Evolutionary conservation across 257 asterid genomes (phyloP).

Genomic region (Marsdenia floribunda): DNA sequence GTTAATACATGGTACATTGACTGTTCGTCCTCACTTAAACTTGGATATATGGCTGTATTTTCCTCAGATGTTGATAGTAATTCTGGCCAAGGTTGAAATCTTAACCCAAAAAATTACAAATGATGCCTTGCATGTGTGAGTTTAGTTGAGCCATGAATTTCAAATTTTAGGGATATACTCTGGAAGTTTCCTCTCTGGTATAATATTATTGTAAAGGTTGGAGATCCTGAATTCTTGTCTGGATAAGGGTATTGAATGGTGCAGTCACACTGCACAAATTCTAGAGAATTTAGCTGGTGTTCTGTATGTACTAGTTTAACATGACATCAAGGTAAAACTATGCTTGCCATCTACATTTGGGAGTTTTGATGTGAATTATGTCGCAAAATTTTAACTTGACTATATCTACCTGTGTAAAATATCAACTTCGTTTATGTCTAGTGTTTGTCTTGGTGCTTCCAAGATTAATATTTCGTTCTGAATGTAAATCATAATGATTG

Average conservation of each 20-base stretch:
- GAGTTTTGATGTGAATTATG: neutral
- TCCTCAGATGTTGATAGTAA: neutral
- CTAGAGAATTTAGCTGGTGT: neutral
- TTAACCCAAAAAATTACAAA: neutral
- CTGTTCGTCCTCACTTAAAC: neutral
- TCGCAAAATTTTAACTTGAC: neutral
- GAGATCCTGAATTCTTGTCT: neutral
- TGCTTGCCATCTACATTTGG: neutral
- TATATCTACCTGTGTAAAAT: neutral
- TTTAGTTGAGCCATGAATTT: neutral
- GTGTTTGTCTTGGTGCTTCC: neutral
- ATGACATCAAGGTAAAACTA: neutral
- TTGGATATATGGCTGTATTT: neutral
- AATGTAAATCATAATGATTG: neutral
- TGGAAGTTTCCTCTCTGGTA: conserved; percentile 2
- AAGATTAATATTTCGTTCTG: neutral
- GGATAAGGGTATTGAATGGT: neutral
- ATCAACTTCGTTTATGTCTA: neutral
- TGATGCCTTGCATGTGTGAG: neutral
- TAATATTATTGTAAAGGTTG: neutral
- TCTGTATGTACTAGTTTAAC: neutral
- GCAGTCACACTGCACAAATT: neutral
- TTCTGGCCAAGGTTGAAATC: neutral
- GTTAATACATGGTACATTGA: neutral
- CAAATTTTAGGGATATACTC: neutral